Percentiles rank a stretch among this genome's conserved stretches.
Conservation (phyloP, 768 basidiomycete species). For the Lentinula lateritia region DNA sequence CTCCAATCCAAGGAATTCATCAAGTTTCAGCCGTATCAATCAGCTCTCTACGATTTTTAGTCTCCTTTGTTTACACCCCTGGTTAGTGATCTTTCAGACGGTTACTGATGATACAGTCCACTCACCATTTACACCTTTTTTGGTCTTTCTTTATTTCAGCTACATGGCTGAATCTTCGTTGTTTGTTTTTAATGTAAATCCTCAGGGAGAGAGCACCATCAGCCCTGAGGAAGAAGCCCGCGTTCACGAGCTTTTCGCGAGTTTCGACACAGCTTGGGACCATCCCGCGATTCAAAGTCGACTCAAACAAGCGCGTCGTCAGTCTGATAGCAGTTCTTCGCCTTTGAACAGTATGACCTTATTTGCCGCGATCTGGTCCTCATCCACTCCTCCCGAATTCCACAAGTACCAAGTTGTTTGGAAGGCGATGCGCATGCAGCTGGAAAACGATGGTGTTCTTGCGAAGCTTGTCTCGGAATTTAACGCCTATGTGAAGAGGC, state of each 20-base stretch:
- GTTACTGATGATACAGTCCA: neutral
- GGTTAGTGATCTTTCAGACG: neutral
- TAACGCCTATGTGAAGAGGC: neutral
- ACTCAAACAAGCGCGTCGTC: neutral
- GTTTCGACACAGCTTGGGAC: neutral
- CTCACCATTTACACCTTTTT: neutral
- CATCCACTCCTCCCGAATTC: neutral
- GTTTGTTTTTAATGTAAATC: neutral
- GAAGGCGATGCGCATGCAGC: neutral
- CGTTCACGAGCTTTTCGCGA: neutral
- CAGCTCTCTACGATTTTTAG: no score
- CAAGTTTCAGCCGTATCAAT: neutral
- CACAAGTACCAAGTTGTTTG: neutral
- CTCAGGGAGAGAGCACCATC: neutral
- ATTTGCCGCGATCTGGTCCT: neutral
- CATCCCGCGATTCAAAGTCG: neutral
- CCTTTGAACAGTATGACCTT: neutral
- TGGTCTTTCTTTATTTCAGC: neutral
- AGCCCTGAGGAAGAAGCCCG: neutral
- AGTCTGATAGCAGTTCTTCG: neutral
- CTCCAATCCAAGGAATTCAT: neutral
- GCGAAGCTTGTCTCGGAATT: neutral
- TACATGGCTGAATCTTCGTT: neutral
- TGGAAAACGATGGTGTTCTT: neutral
- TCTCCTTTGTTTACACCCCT: neutral